Evolutionary conservation across 2,329 filamentous ascomycete genomes (phyloP).

Genomic region (Ophiostoma ips): DNA sequence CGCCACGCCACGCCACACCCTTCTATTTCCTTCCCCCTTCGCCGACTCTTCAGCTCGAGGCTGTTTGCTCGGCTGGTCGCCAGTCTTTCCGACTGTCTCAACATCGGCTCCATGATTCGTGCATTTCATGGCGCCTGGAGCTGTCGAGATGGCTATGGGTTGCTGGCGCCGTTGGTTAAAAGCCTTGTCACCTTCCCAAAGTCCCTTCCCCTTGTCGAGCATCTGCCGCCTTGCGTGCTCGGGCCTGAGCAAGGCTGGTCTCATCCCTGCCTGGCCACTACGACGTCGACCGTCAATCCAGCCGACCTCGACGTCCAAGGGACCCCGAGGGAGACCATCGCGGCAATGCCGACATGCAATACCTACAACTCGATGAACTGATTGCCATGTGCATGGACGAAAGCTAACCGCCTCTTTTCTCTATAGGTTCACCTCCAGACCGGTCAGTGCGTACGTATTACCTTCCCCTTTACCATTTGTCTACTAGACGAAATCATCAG

Average conservation of each 20-base stretch:
- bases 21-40: not conserved
- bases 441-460: slow-evolving; percentile 79
- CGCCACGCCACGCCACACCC: not conserved
- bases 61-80: not conserved
- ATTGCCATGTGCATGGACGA: not conserved
- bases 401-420: slow-evolving; percentile 18
- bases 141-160: not conserved
- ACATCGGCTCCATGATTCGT: not conserved
- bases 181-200: not conserved
- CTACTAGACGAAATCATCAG: too few species aligned
- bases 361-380: too few species aligned
- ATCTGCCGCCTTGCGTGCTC: not conserved
- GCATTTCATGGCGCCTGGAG: not conserved
- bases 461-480: not conserved
- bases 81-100: not conserved
- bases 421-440: slow-evolving; percentile 96
- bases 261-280: not conserved
- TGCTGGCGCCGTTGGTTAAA: not conserved
- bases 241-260: not conserved
- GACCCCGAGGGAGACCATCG: not conserved
- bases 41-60: slow-evolving; percentile 4
- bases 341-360: not conserved
- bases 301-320: not conserved
- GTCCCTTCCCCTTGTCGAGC: not conserved
- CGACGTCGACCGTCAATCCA: not conserved